Evolutionary conservation across 129 eudicot genomes (phyloP).

Genomic region (carrot (Daucus carota)): DH1_v3.0 NC_030383.2:43166001-43166500

Average conservation of each 20-base stretch:
- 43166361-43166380: constrained; percentile 71
- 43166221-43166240: constrained; percentile 31
- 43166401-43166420: constrained; percentile 77
- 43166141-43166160: background rate
- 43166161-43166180: too few species aligned
- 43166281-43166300: constrained; percentile 30
- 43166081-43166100: constrained; percentile 87
- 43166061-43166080: constrained; percentile 77
- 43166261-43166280: constrained; percentile 4
- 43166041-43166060: constrained; percentile 86
- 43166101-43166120: constrained; percentile 42
- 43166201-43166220: too few species aligned
- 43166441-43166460: constrained; percentile 31
- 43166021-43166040: constrained; percentile 23
- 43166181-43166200: too few species aligned
- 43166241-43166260: constrained; percentile 45
- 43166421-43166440: constrained; percentile 49
- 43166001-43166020: constrained; percentile 28
- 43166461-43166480: constrained; percentile 42
- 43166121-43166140: constrained; percentile 36
- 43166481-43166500: background rate
- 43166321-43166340: constrained; percentile 71
- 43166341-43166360: constrained; percentile 86
- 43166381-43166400: constrained; percentile 66
- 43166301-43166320: constrained; percentile 29